Base-by-base conservation (phyloP, 208 protist species). In the Phytomonas francai region DNA sequence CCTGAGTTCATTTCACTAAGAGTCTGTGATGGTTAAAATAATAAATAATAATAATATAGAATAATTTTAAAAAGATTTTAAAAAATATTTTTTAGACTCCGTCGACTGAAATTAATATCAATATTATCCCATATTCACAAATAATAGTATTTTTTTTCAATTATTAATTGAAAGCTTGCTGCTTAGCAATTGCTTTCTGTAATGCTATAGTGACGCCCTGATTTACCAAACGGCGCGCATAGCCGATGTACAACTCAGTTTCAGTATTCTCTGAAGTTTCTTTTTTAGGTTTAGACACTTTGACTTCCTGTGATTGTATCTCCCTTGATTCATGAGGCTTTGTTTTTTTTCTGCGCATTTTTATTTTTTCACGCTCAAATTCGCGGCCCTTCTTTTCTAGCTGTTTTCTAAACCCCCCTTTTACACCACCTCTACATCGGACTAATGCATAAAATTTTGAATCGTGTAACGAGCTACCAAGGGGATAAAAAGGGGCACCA, bases 351-450 rank as follows among this genome's bases (percentile, higher is more conserved):
- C 65, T 65, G 45, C 70, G 69, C 51, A 75, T 75, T 45, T 80
- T 79, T 56, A 76, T 68, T 70, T 89, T 89, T 4, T 81, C 79
- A 19, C 88, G 73, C 16, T 81, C 79, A 71, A 87, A 94, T 39
- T 85, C 84, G 22, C 88, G 80, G 2, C 79, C 88, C 39, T 94
- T 94, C 45, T 94, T 94, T 59, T 92, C 88, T 0, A 94, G 72
- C 67, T 91, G 85, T 65, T 94, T 94, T 0, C 80, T 71, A 71
- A 94, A 94, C 30, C 88, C 88, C 32, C 88, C 88, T 68, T 94
- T 94, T 3, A 85, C 85, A 58, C 82, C 88, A 51, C 71, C 83
- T 19, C 74, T 32, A 30, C 68, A 74, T 19, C 83, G 70, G 30
- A 88, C 51, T 39, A 88, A 51, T 14, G 70, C 74, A n/a, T 70